Evolutionary conservation across 2,329 filamentous ascomycete species (phyloP).

Genomic region (Venturia oleaginea): DNA sequence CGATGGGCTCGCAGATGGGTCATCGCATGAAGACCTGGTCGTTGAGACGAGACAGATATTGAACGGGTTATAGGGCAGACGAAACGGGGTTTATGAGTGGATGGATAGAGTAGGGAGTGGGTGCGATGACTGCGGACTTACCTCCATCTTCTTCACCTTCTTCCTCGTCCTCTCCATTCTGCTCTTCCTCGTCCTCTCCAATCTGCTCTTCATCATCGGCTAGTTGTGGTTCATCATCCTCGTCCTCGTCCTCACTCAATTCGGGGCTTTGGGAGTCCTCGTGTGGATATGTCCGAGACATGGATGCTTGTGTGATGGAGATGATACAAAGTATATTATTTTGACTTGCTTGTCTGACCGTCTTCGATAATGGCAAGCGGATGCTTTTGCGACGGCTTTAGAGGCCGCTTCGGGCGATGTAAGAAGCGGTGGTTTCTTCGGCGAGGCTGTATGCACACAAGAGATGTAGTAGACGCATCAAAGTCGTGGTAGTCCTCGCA

Average conservation of each 20-base stretch:
- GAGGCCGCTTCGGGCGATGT: neutral
- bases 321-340: neutral
- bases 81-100: neutral
- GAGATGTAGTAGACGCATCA: neutral
- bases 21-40: neutral
- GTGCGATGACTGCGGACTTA: conserved; percentile 30
- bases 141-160: conserved; percentile 48
- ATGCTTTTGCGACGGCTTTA: neutral
- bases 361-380: neutral
- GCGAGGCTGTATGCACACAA: neutral
- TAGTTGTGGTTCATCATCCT: neutral
- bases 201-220: conserved; percentile 19
- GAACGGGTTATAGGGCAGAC: neutral
- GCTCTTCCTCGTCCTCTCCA: conserved; percentile 19
- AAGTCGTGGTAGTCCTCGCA: neutral
- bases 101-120: neutral
- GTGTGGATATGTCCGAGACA: neutral
- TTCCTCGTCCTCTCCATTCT: conserved; percentile 22
- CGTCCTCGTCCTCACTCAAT: neutral
- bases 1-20: neutral
- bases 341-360: too few relatives aligned
- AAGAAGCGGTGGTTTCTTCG: neutral
- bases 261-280: neutral
- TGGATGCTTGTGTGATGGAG: neutral
- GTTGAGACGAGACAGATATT: neutral